A percentile compares a stretch with the other conserved stretches of the same genome.
These are phyloP conservation scores for Cercophora samala DNA, from an alignment of 495 filamentous ascomycete species.

Conservation along the genomic window DNA sequence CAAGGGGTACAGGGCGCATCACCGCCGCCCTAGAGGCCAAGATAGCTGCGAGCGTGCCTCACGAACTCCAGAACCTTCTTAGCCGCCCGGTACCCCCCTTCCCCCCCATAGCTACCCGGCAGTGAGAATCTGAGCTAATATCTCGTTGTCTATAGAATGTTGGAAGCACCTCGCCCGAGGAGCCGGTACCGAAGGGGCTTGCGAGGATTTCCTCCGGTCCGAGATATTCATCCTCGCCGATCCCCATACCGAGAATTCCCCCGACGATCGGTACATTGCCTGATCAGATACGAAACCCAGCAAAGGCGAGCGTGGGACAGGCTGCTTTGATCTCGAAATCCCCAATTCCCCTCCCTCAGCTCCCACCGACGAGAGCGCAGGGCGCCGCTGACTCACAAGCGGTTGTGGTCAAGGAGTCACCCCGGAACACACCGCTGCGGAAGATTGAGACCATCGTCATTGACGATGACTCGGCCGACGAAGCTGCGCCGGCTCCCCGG, in stretches of 20 bases:
- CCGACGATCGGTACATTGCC: neutral
- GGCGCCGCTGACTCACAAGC: neutral
- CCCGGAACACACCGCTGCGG: too few species aligned
- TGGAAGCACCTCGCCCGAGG: neutral
- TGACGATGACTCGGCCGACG: neutral
- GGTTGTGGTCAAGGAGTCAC: neutral
- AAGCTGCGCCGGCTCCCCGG: neutral
- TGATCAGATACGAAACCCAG: neutral
- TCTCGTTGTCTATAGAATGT: neutral
- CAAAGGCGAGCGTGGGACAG: neutral
- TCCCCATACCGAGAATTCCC: constrained; percentile 14
- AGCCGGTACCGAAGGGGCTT: neutral
- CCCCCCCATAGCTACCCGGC: neutral
- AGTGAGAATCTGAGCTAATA: neutral
- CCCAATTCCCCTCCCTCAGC: neutral
- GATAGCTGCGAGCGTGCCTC: constrained; percentile 13
- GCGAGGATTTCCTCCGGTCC: too few species aligned
- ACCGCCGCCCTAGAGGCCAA: constrained; percentile 19
- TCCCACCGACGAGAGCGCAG: neutral
- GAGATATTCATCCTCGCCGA: constrained; percentile 19
- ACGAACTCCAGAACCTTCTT: constrained; percentile 13
- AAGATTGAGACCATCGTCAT: neutral
- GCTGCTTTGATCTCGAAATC: neutral
- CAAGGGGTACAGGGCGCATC: constrained; percentile 18
- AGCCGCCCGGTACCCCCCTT: constrained; percentile 13